These are phyloP conservation scores for Termitomyces sp. DNA, from an alignment of 768 basidiomycete genomes.

Conservation along the genomic window DNA sequence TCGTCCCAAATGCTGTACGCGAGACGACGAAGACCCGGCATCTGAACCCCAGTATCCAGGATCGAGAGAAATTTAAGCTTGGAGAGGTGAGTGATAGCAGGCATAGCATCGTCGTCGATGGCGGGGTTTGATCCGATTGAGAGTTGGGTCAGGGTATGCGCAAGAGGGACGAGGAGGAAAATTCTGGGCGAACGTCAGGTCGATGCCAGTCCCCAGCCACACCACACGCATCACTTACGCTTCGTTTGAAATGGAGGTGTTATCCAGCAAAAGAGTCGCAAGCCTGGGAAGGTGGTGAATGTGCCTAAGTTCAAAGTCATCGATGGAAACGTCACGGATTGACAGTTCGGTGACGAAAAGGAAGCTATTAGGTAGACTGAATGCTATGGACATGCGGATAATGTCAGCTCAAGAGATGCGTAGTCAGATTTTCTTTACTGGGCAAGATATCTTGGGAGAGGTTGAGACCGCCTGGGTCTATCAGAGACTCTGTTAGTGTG, in stretches of 20 bases:
- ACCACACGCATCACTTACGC: constrained; percentile 32
- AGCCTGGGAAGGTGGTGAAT: constrained; percentile 52
- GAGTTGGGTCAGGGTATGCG: constrained; percentile 46
- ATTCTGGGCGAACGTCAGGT: constrained; percentile 30
- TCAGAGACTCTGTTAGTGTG: constrained; percentile 40
- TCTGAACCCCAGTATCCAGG: constrained; percentile 47
- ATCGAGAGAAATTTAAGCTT: constrained; percentile 47
- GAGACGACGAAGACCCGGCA: constrained; percentile 53
- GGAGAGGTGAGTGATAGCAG: constrained; percentile 44
- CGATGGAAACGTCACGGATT: constrained; percentile 37
- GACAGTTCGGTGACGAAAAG: constrained; percentile 44
- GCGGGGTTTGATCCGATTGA: constrained; percentile 45
- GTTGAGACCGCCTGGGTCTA: constrained; percentile 45
- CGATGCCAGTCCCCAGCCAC: background rate
- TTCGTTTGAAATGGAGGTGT: constrained; percentile 57
- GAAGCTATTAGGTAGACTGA: constrained; percentile 48
- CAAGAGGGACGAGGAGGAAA: constrained; percentile 52
- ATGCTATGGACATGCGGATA: constrained; percentile 28
- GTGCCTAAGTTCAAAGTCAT: constrained; percentile 43
- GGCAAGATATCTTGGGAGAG: constrained; percentile 38
- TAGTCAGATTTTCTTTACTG: constrained; percentile 23
- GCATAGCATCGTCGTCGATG: constrained; percentile 52
- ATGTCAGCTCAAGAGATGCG: constrained; percentile 5
- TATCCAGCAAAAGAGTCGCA: constrained; percentile 38
- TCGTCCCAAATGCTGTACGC: constrained; percentile 22